phyloP scores from a whole-genome alignment of 805 yeast species.

The Yamadazyma akitaensis region DNA sequence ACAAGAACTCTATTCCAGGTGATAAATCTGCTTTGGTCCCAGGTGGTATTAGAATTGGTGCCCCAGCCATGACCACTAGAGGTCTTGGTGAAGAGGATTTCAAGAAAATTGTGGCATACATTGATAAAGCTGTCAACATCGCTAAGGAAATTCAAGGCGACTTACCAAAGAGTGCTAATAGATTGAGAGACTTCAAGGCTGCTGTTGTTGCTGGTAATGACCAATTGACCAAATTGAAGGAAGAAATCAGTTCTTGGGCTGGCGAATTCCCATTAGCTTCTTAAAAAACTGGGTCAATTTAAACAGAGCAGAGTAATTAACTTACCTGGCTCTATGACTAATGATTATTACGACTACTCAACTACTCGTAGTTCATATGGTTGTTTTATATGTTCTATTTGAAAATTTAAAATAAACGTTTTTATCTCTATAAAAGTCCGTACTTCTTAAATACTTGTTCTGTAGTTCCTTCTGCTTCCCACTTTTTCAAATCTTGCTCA shows the following conservation, averaged over 20 bases:
- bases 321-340: slow-evolving; percentile 2
- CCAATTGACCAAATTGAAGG: slow-evolving; percentile 57
- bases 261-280: slow-evolving; percentile 66
- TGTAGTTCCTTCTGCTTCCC: slow-evolving; percentile 33
- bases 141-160: slow-evolving; percentile 72
- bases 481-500: slow-evolving; percentile 45
- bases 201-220: slow-evolving; percentile 70
- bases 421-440: slow-evolving; percentile 11
- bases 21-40: slow-evolving; percentile 95
- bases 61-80: slow-evolving; percentile 98
- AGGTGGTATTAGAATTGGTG: slow-evolving; percentile 93
- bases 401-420: neutral
- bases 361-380: slow-evolving; percentile 9
- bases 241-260: slow-evolving; percentile 88
- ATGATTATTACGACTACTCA: slow-evolving; percentile 11
- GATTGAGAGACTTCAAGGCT: slow-evolving; percentile 92
- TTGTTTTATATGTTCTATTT: slow-evolving; percentile 3
- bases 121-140: slow-evolving; percentile 73
- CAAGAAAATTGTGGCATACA: slow-evolving; percentile 72
- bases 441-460: slow-evolving; percentile 31
- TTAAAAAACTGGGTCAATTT: neutral
- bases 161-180: slow-evolving; percentile 90
- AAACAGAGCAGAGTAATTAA: neutral
- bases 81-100: slow-evolving; percentile 82
- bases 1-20: slow-evolving; percentile 95